Evolutionary conservation across 2,329 filamentous ascomycete genomes (phyloP), one percentile per base, ranked within the genome.

Genomic region (Scedosporium aurantiacum): DNA sequence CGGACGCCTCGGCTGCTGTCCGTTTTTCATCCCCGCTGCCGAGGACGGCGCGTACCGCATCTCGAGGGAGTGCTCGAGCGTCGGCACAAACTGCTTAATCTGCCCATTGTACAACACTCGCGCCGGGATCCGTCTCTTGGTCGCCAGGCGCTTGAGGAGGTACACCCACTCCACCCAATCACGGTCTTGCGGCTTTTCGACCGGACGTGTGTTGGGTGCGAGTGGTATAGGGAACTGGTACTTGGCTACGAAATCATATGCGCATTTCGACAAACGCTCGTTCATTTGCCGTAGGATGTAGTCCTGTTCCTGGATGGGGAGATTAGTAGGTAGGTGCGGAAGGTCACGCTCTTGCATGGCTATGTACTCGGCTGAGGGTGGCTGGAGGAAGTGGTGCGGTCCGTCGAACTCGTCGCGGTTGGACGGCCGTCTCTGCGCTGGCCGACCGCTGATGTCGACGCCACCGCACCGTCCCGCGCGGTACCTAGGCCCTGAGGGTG

Each of bases 141-240:
- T 95, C 37, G 90, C 90, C 63, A 95, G 81, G 58, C 90, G 82
- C 75, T 94, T 94, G 66, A 95, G 79, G 63, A 95, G 82, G 72
- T 92, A 91, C 61, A 93, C 90, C 90, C 90, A 95, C 75, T 95
- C 90, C 55, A 89, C 93, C 90, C 90, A 95, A 73, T 94, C 90
- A 64, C 89, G 82, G 74, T 92, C 89, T 68, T 86, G 85, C 37
- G 89, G 85, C 55, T 85, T 78, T 71, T 88, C 85, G 60, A 92
- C 81, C 1, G 87, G 87, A 66, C 89, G 83, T 82, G 91, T 91
- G 72, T 93, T 89, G 72, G 88, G 83, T 62, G 90, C 89, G 68
- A 94, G 75, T 10, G 90, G 90, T 67, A 95, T 91, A 12, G 90
- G 90, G 71, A 95, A 95, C 74, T 93, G 90, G 72, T 94, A 94